Conservation (phyloP, 1,284 basidiomycete species). For the Rhodotorula mucilaginosa region DNA sequence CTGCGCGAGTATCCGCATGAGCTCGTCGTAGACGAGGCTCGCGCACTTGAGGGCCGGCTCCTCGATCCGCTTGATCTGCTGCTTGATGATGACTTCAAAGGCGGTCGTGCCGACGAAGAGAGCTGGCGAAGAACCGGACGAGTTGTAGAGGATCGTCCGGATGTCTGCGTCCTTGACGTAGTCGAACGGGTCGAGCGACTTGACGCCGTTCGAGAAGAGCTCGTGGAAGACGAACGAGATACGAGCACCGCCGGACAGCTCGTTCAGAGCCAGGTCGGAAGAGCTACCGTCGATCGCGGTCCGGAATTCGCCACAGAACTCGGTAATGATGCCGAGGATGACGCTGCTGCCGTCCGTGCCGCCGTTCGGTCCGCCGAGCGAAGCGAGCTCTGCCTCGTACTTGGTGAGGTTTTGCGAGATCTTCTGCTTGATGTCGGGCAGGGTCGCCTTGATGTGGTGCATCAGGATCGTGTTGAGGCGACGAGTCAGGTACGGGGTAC, state of each 20-base stretch:
- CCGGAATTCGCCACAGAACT: constrained; percentile 95
- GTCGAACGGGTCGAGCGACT: constrained; percentile 94
- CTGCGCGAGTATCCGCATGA: constrained; percentile 91
- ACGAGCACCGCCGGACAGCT: constrained; percentile 93
- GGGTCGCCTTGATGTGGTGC: constrained; percentile 93
- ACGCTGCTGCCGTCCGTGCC: constrained; percentile 80
- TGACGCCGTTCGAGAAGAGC: constrained; percentile 92
- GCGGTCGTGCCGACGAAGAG: constrained; percentile 94
- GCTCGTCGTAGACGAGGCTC: constrained; percentile 90
- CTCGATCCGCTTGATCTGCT: constrained; percentile 94
- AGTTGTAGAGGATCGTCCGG: constrained; percentile 91
- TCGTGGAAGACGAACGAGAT: constrained; percentile 99
- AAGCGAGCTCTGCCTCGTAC: constrained; percentile 75
- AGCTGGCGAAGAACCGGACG: constrained; percentile 92
- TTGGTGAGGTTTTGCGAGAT: constrained; percentile 84
- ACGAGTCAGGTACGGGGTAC: constrained; percentile 93
- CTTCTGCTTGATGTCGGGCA: constrained; percentile 94
- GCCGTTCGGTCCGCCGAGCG: constrained; percentile 83
- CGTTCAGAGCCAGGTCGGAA: constrained; percentile 88
- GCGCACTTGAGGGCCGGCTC: constrained; percentile 91
- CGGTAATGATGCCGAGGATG: constrained; percentile 92
- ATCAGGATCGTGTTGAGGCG: constrained; percentile 98
- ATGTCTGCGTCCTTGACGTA: constrained; percentile 98
- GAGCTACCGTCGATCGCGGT: constrained; percentile 95
- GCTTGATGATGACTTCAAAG: constrained; percentile 97